Evolutionary conservation across 2,329 filamentous ascomycete genomes (phyloP).

Genomic region (Claviceps humidiphila): DNA sequence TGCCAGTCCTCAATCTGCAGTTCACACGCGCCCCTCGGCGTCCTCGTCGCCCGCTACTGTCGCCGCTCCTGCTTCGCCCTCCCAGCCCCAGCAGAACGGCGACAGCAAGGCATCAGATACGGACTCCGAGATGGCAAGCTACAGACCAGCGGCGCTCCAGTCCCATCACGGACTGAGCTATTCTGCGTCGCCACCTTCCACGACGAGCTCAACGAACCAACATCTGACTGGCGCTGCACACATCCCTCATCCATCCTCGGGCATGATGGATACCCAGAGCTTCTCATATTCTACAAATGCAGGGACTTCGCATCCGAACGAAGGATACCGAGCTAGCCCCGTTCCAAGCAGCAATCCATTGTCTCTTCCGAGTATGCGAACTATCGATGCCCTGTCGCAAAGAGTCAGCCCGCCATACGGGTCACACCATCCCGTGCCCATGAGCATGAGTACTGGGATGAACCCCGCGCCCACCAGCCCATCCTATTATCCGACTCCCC

Average conservation of each 20-base stretch:
- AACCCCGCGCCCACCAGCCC: slow-evolving; percentile 18
- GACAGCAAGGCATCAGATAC: slow-evolving; percentile 17
- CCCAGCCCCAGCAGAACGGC: slow-evolving; percentile 18
- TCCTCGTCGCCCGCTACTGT: slow-evolving; percentile 6
- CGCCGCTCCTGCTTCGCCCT: slow-evolving; percentile 6
- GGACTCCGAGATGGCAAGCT: slow-evolving; percentile 21
- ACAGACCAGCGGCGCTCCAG: slow-evolving; percentile 10
- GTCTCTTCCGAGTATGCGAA: slow-evolving; percentile 28
- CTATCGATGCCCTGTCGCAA: slow-evolving; percentile 22
- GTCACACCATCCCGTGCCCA: slow-evolving; percentile 22
- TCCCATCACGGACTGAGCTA: slow-evolving; percentile 18
- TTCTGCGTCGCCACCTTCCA: slow-evolving; percentile 3
- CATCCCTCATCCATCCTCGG: slow-evolving; percentile 7
- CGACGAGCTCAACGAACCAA: slow-evolving; percentile 6
- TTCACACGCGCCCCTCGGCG: slow-evolving; percentile 5
- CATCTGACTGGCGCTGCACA: slow-evolving; percentile 8
- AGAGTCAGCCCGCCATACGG: slow-evolving; percentile 12
- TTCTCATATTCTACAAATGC: slow-evolving; percentile 17
- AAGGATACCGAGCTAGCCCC: slow-evolving; percentile 18
- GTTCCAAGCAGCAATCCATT: slow-evolving; percentile 16
- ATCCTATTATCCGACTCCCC: slow-evolving; percentile 30
- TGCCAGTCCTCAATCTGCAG: slow-evolving; percentile 3
- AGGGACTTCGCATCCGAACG: slow-evolving; percentile 12
- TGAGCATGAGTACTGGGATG: slow-evolving; percentile 21
- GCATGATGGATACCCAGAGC: slow-evolving; percentile 16